Conservation (phyloP, 441 rosid genomes). For the Hypseocharis bilobata region DNA sequence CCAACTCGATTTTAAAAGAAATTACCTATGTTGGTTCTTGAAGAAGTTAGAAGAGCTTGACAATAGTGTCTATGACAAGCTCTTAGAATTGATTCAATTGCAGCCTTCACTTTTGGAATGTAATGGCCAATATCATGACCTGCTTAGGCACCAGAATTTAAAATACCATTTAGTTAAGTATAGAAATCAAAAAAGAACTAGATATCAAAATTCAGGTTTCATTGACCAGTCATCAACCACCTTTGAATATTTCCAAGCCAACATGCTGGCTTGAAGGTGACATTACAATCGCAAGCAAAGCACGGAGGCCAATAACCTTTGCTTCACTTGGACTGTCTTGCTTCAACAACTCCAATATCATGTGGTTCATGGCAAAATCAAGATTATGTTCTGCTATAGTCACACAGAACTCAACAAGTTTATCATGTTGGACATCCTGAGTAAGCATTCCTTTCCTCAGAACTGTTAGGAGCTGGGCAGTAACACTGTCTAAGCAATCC, state of each 20-base stretch:
- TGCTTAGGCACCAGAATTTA: slow-evolving; percentile 31
- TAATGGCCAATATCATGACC: slow-evolving; percentile 85
- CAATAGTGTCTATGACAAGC: slow-evolving; percentile 78
- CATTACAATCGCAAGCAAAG: slow-evolving; percentile 92
- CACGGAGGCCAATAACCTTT: slow-evolving; percentile 90
- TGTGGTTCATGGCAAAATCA: slow-evolving; percentile 98
- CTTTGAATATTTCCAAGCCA: slow-evolving; percentile 86
- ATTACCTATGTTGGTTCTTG: slow-evolving; percentile 79
- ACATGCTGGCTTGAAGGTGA: slow-evolving; percentile 77
- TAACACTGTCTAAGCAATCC: slow-evolving; percentile 97
- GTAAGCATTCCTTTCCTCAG: slow-evolving; percentile 88
- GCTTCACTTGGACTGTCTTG: slow-evolving; percentile 97
- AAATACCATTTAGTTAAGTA: slow-evolving; percentile 5
- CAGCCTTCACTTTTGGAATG: slow-evolving; percentile 97
- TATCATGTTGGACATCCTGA: slow-evolving; percentile 97
- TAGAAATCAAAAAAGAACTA: slow-evolving; percentile 9
- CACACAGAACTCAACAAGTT: slow-evolving; percentile 95
- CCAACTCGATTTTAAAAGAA: slow-evolving; percentile 1
- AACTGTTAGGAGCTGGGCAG: slow-evolving; percentile 83
- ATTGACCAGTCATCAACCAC: slow-evolving; percentile 34
- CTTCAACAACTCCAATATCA: slow-evolving; percentile 89
- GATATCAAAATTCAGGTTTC: slow-evolving; percentile 8
- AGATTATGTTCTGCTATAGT: slow-evolving; percentile 96
- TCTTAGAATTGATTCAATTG: slow-evolving; percentile 85
- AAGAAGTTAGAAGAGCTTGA: slow-evolving; percentile 88